Evolutionary conservation across 176 grass and related monocot species (phyloP), one percentile per base, ranked within the genome.

Genomic region (Themeda triandra): DNA sequence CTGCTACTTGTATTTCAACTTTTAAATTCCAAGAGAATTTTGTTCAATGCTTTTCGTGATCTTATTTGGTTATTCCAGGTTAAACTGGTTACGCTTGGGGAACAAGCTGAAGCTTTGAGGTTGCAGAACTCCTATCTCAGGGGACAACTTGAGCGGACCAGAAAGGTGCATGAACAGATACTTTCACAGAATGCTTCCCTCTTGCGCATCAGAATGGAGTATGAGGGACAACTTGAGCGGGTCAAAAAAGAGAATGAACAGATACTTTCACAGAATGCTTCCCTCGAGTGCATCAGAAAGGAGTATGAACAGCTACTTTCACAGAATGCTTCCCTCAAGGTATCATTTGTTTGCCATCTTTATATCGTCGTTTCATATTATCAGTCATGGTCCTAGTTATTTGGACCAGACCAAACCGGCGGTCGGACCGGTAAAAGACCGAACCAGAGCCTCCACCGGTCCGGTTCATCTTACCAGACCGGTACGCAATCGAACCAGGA

Each of bases 291-390:
- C n/a, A n/a, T n/a, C n/a, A n/a, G n/a, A n/a, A n/a, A n/a, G n/a
- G n/a, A 41, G 8, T 41, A 41, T 41, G 40, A 41, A 41, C 40
- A 41, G 2, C 40, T 93, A 62, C 82, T 86, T 56, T 77, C 87
- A 62, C 89, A 95, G 60, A 98, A 98, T 78, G 87, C 83, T 30
- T 90, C 91, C 25, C 89, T 98, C 62, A 98, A 95, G 92, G 95
- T 98, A 85, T 53, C 65, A 41, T 46, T 30, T 13, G 42, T 63
- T 45, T 49, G 17, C 31, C 21, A 23, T 45, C 18, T 31, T 45
- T 5, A 25, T 63, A 31, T n/a, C 48, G 30, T 70, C 40, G 24
- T 30, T 18, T 54, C 7, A 13, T 31, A 23, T 14, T 71, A 40
- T 74, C 25, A 58, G 9, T 19, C 30, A 15, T n/a, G n/a, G n/a